Evolutionary conservation across 352 stramenopile genomes (phyloP), one percentile per base, ranked within the genome.

Genomic region (Salisapilia sapeloensis): DNA sequence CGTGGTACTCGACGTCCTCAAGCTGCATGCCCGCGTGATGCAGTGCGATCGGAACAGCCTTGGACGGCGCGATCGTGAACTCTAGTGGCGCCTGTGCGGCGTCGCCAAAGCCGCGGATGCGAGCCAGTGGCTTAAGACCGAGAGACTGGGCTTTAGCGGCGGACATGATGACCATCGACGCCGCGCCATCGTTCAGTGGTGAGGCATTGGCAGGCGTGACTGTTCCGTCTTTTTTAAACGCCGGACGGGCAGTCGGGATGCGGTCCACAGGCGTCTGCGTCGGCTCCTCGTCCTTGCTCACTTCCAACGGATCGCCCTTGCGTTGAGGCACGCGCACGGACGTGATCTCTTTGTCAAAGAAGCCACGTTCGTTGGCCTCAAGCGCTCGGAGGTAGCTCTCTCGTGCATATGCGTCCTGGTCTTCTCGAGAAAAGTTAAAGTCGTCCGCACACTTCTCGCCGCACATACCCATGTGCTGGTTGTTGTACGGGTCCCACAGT

Each of bases 121-220:
- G 58, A 9, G 71, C 75, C 12, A 87, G 42, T 14, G 74, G 74
- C 18, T 53, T 81, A 14, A 93, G 42, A 2, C 80, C 86, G 12
- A 86, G 57, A 17, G 71, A 65, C 17, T 77, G 50, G 7, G 90
- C 90, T 41, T 94, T 80, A 10, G 69, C 64, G 38, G 85, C 75
- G 20, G 70, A 93, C 87, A 97, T 97, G 30, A 99, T 48, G 27
- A 99, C 82, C 28, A 98, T 60, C 6, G 94, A 80, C 20, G 92
- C 79, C 1, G 93, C 95, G 16, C 94, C 95, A 42, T 99, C 95
- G 54, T 98, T 99, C 23, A 99, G 53, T 4, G 82, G 79, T 33
- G 82, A 94, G n/a, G 95, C 84, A 55, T 98, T 99, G 2, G 82
- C 93, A 7, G 94, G 93, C 8, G 95, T 99, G 26, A 99, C 86